phyloP scores from a whole-genome alignment of 2,329 filamentous ascomycete species.

The Zalaria obscura region DNA sequence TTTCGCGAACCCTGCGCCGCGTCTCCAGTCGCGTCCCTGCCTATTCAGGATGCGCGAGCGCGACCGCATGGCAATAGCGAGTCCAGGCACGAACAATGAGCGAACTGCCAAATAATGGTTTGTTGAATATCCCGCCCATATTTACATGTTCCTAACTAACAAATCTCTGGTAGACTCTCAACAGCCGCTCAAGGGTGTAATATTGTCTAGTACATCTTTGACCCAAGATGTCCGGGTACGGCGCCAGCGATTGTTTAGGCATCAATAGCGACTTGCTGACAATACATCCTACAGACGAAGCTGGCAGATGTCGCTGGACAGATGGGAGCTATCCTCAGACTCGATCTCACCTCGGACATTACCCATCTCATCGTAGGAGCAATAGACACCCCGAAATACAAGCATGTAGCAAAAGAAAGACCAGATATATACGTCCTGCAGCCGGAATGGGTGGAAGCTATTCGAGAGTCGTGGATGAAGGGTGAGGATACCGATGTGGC shows the following conservation, averaged over 20 bases:
- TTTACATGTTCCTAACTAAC: no score
- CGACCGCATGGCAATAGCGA: neutral
- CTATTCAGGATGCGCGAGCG: neutral
- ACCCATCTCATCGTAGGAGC: slow-evolving; percentile 89
- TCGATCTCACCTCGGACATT: slow-evolving; percentile 88
- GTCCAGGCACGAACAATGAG: neutral
- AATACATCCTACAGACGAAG: slow-evolving; percentile 9
- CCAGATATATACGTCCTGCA: slow-evolving; percentile 74
- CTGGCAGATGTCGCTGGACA: slow-evolving; percentile 49
- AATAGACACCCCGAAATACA: slow-evolving; percentile 84
- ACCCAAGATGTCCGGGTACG: slow-evolving; percentile 18
- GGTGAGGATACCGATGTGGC: slow-evolving; percentile 62
- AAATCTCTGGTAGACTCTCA: slow-evolving; percentile 16
- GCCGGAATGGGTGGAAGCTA: slow-evolving; percentile 70
- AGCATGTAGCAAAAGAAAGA: slow-evolving; percentile 80
- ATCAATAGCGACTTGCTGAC: neutral
- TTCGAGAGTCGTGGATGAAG: slow-evolving; percentile 66
- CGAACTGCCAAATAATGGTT: neutral
- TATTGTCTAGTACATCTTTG: slow-evolving; percentile 19
- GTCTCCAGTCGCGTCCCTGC: neutral
- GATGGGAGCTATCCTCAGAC: slow-evolving; percentile 76
- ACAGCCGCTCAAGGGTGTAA: slow-evolving; percentile 41
- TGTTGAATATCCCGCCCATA: neutral
- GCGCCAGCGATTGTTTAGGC: neutral
- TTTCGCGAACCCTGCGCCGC: neutral